Evolutionary conservation across 2,329 filamentous ascomycete species (phyloP).

Genomic region (Microsporum canis): DNA sequence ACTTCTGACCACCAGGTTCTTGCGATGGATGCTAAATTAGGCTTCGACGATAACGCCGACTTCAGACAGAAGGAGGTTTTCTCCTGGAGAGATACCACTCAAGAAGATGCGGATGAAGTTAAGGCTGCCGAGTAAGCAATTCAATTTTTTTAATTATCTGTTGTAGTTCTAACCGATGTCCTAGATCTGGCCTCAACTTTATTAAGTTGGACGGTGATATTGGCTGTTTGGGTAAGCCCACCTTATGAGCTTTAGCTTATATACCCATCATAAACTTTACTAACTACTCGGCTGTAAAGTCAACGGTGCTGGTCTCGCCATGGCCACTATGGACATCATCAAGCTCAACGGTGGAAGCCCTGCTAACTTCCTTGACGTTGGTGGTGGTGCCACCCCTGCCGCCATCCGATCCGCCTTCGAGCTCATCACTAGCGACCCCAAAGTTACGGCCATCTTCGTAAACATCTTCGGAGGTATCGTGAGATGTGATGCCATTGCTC

Average conservation of each 20-base stretch:
- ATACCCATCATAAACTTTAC: background rate
- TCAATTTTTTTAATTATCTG: background rate
- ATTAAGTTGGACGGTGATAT: slow-evolving; percentile 99
- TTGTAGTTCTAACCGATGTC: background rate
- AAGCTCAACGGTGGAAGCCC: slow-evolving; percentile 95
- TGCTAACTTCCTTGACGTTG: slow-evolving; percentile 98
- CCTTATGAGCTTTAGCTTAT: background rate
- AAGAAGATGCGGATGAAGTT: slow-evolving; percentile 96
- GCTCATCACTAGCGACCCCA: slow-evolving; percentile 95
- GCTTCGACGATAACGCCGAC: slow-evolving; percentile 97
- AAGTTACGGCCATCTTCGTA: slow-evolving; percentile 98
- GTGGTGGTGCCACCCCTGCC: slow-evolving; percentile 89
- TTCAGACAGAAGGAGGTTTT: slow-evolving; percentile 98
- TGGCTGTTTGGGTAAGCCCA: slow-evolving; percentile 60
- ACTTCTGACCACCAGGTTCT: slow-evolving; percentile 96
- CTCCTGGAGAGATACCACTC: slow-evolving; percentile 80
- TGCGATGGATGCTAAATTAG: slow-evolving; percentile 98
- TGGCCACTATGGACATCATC: slow-evolving; percentile 99
- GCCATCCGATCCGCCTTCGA: slow-evolving; percentile 97
- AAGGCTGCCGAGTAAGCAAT: slow-evolving; percentile 68
- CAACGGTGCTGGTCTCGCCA: slow-evolving; percentile 96
- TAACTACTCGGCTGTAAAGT: slow-evolving; percentile 37
- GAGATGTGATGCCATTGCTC: slow-evolving; percentile 91
- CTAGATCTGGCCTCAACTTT: slow-evolving; percentile 73
- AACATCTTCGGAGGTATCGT: slow-evolving; percentile 99